Evolutionary conservation across 306 rosid species (phyloP).

Genomic region (Quercus aquifolioides): DNA sequence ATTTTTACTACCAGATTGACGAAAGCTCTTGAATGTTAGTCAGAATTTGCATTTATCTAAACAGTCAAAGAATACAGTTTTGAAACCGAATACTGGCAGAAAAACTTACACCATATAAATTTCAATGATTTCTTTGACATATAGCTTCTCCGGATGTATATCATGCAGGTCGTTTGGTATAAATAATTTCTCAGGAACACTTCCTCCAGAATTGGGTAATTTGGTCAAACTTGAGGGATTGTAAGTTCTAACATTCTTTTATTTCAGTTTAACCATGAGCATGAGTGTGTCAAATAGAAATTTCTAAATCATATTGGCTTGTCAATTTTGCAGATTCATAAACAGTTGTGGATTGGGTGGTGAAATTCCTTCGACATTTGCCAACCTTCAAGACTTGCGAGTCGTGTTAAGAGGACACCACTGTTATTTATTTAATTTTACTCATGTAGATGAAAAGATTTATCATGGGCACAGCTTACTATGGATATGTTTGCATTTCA

Average conservation of each 20-base stretch:
- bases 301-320: background rate
- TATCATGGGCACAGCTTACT: background rate
- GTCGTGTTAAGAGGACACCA: background rate
- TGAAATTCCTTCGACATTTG: slow-evolving; percentile 25
- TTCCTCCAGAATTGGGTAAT: slow-evolving; percentile 30
- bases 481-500: background rate
- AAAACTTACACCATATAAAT: background rate
- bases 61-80: too few relatives aligned
- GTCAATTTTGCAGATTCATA: slow-evolving; percentile 10
- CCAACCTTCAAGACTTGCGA: slow-evolving; percentile 13
- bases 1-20: too few relatives aligned
- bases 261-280: background rate
- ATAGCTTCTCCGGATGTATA: background rate
- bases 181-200: slow-evolving; percentile 26
- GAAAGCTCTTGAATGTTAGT: too few relatives aligned
- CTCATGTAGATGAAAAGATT: too few relatives aligned
- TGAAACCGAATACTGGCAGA: too few relatives aligned
- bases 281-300: background rate
- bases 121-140: background rate
- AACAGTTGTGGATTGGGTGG: slow-evolving; percentile 20
- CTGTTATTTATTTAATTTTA: too few relatives aligned
- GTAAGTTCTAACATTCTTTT: slow-evolving; percentile 7
- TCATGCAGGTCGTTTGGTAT: slow-evolving; percentile 13
- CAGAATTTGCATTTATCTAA: too few relatives aligned
- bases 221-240: background rate